phyloP scores from a whole-genome alignment of 2,329 filamentous ascomycete genomes.

The Calcarisporium arbuscula region DNA sequence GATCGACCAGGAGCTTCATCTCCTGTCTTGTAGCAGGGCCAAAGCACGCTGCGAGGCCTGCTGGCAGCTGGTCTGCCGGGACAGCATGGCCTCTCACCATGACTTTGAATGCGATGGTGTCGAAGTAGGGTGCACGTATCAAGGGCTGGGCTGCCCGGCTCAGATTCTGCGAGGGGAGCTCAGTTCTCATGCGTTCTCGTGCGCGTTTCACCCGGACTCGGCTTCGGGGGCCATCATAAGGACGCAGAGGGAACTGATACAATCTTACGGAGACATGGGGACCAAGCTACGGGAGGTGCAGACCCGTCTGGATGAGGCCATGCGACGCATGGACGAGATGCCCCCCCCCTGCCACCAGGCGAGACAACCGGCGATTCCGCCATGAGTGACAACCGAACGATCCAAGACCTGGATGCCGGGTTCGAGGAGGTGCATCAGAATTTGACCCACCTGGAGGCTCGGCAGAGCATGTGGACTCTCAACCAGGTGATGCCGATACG shows the following conservation, averaged over 20 bases:
- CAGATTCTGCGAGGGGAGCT: constrained; percentile 30
- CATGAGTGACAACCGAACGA: constrained; percentile 40
- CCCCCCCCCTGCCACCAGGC: constrained; percentile 34
- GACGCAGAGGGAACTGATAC: constrained; percentile 41
- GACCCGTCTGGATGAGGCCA: constrained; percentile 26
- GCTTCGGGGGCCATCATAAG: constrained; percentile 46
- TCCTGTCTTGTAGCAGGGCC: constrained; percentile 37
- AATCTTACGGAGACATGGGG: constrained; percentile 29
- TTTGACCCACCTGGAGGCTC: constrained; percentile 51
- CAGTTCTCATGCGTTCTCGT: constrained; percentile 38
- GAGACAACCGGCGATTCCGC: constrained; percentile 27
- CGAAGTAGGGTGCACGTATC: constrained; percentile 41
- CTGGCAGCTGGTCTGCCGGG: constrained; percentile 34
- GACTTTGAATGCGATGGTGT: constrained; percentile 43
- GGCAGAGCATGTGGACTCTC: constrained; percentile 54
- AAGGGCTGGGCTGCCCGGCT: constrained; percentile 29
- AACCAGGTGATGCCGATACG: constrained; percentile 57
- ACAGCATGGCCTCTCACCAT: constrained; percentile 40
- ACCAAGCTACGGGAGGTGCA: constrained; percentile 29
- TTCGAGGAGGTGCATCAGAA: constrained; percentile 52
- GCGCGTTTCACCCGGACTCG: constrained; percentile 43
- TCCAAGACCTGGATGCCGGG: constrained; percentile 36
- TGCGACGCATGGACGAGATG: constrained; percentile 27
- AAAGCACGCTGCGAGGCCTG: constrained; percentile 46
- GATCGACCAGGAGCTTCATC: constrained; percentile 30